Percentiles rank a stretch among this genome's conserved stretches.
Conservation (phyloP, 148 eudicot species). For the Tetragonia tetragonoides region DNA sequence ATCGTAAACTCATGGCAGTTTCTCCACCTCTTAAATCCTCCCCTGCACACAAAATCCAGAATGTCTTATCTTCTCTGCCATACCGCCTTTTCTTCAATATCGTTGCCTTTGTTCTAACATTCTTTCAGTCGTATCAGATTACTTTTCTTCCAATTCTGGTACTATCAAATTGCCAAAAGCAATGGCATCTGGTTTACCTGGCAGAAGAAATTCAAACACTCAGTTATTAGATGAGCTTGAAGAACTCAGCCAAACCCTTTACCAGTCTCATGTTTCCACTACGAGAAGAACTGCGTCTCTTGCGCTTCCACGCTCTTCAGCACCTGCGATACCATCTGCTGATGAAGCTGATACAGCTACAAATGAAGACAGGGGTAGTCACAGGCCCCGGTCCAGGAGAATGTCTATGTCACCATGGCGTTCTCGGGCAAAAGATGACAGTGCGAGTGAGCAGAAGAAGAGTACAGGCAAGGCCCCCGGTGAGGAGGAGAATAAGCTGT, state of each 20-base stretch:
- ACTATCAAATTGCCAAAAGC: background rate
- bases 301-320: slow-evolving; percentile 57
- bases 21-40: slow-evolving; percentile 43
- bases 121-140: background rate
- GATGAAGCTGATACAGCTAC: slow-evolving; percentile 31
- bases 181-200: slow-evolving; percentile 28
- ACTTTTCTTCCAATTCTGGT: background rate
- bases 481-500: slow-evolving; percentile 30
- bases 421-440: slow-evolving; percentile 54
- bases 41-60: slow-evolving; percentile 15
- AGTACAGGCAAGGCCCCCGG: slow-evolving; percentile 2
- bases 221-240: slow-evolving; percentile 78
- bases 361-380: slow-evolving; percentile 31
- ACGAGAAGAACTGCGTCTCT: slow-evolving; percentile 73
- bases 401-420: slow-evolving; percentile 94
- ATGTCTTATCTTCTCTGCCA: slow-evolving; percentile 12
- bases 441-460: slow-evolving; percentile 22
- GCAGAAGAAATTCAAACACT: slow-evolving; percentile 54
- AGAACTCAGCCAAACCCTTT: slow-evolving; percentile 65
- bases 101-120: background rate
- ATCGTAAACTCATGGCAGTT: slow-evolving; percentile 38
- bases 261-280: slow-evolving; percentile 51
- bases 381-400: slow-evolving; percentile 61
- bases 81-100: background rate
- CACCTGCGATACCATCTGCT: slow-evolving; percentile 47